Conservation (phyloP, 106 monocot species). For the Alisma plantagoaquatica region DNA sequence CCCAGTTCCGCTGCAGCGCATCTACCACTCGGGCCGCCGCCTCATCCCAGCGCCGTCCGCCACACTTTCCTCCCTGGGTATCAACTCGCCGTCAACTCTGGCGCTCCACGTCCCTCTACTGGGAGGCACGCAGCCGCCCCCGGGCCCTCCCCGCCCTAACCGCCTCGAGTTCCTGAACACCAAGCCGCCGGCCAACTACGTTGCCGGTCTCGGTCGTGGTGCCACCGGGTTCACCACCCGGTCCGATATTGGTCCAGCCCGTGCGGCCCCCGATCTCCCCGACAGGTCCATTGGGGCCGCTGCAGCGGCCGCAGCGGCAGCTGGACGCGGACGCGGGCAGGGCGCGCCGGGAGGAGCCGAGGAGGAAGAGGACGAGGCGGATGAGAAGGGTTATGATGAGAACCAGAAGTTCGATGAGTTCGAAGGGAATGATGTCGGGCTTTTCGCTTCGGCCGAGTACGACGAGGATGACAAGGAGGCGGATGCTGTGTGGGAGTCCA, state of each 20-base stretch:
- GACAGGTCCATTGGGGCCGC: constrained; percentile 47
- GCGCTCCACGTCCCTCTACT: constrained; percentile 40
- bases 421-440: constrained; percentile 91
- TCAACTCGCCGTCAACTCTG: constrained; percentile 13
- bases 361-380: constrained; percentile 59
- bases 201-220: constrained; percentile 95
- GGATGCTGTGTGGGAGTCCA: constrained; percentile 92
- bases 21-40: constrained; percentile 37
- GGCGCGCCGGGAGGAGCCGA: constrained; percentile 38
- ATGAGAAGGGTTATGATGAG: constrained; percentile 96
- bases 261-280: constrained; percentile 87
- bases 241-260: constrained; percentile 94
- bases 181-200: constrained; percentile 90
- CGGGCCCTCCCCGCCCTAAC: constrained; percentile 33
- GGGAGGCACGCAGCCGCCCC: constrained; percentile 44
- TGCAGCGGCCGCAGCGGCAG: constrained; percentile 3
- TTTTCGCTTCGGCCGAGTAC: constrained; percentile 92
- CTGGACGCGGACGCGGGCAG: constrained; percentile 44
- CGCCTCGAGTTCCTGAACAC: constrained; percentile 85
- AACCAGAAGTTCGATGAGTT: constrained; percentile 99
- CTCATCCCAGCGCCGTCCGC: constrained; percentile 10
- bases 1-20: constrained; percentile 30
- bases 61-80: constrained; percentile 19
- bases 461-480: constrained; percentile 99
- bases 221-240: constrained; percentile 96